Base-by-base conservation (phyloP, 116 monocot genomes). In the Trichopus zeylanicus region DNA sequence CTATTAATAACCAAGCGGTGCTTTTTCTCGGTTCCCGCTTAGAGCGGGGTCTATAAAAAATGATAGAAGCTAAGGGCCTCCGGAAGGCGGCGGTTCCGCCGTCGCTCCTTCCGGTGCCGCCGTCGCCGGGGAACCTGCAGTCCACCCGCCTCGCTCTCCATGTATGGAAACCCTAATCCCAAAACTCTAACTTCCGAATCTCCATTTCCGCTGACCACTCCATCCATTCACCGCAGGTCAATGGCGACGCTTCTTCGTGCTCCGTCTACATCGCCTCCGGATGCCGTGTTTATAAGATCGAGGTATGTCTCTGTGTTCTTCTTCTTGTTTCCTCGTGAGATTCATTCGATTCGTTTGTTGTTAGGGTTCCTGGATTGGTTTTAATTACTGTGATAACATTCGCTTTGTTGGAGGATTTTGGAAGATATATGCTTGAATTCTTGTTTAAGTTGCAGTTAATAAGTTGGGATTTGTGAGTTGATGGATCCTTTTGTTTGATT, bases 251-350 rank as follows among this genome's bases (percentile, higher is more conserved):
- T 0, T 76, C 80, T n/a, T 70, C 74, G 39, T 84, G 76, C 74
- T 87, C 74, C 24, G 76, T 77, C 31, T 93, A 69, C 70, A 48
- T 93, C 23, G 87, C 88, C 7, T 93, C 92, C n/a, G 92, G 88
- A 29, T 79, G 79, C 71, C 76, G 47, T 16, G 79, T 93, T 26
- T 93, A 87, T 64, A 76, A 70, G 55, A 64, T 93, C 51, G 77
- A 84, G 79, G 88, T 87, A 26, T 3, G 55, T 5, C 0, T 39
- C 25, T 1, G 5, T 7, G 8, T 7, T 67, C n/a, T 42, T 4
- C 42, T 42, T 9, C n/a, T 42, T n/a, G n/a, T n/a, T n/a, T n/a
- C n/a, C n/a, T n/a, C n/a, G n/a, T n/a, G n/a, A n/a, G n/a, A n/a
- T n/a, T n/a, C n/a, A n/a, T n/a, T 42, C 13, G 18, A 15, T 13